These are phyloP conservation scores for Colletotrichum graminicola DNA, from an alignment of 2,329 filamentous ascomycete genomes.

Conservation along the genomic window DNA sequence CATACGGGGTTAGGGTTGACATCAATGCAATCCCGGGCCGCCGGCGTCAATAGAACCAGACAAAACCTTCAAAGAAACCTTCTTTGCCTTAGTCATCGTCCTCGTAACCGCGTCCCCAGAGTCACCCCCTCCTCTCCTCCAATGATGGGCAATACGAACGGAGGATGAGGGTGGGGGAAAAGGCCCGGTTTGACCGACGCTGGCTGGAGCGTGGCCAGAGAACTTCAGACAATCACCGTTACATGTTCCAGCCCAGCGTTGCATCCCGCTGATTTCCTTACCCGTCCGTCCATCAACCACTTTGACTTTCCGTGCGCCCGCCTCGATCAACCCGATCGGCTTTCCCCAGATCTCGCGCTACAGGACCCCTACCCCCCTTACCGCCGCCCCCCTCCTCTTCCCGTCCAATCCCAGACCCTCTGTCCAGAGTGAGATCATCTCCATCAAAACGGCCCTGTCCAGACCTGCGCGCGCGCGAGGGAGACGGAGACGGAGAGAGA, in stretches of 20 bases:
- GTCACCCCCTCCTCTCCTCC: background rate
- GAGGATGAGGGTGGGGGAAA: background rate
- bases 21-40: constrained; percentile 6
- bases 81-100: constrained; percentile 26
- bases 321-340: background rate
- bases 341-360: constrained; percentile 12
- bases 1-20: constrained; percentile 31
- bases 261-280: background rate
- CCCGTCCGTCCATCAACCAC: background rate
- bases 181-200: constrained; percentile 9
- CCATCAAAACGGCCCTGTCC: background rate
- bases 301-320: constrained; percentile 8
- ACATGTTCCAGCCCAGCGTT: constrained; percentile 14
- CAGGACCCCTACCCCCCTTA: background rate
- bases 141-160: constrained; percentile 19
- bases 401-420: background rate
- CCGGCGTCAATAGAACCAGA: background rate
- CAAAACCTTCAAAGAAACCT: background rate
- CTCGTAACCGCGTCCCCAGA: background rate
- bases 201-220: constrained; percentile 7
- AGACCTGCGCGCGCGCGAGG: background rate
- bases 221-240: constrained; percentile 31
- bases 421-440: background rate
- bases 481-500: background rate
- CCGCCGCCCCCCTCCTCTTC: background rate